Base-by-base conservation (phyloP, 768 basidiomycete genomes). In the Serpula lacrymans region DNA sequence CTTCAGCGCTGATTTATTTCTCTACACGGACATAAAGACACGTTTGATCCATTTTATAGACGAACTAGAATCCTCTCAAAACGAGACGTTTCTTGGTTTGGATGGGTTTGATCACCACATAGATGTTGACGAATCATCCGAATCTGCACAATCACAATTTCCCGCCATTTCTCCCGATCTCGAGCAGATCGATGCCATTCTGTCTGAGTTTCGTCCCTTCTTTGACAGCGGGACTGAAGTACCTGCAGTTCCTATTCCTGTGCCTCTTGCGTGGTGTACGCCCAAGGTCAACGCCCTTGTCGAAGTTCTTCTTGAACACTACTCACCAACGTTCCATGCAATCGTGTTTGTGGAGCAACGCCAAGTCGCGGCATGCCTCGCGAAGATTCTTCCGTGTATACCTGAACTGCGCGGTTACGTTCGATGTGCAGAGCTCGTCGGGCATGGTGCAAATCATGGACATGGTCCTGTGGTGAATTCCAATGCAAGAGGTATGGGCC, bases 261-360 rank as follows among this genome's bases (percentile, higher is more conserved):
- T 84, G 14, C 59, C 67, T 3, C 62, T 81, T n/a, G 62, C 69
- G 17, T 87, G 85, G 80, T 81, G 80, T 50, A 77, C 84, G 6
- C 86, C 84, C 3, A 90, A 93, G 59, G 60, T 94, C 32, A 67
- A 67, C 34, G 67, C 64, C 3, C 73, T 94, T 25, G 68, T 82
- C 12, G 74, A 80, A 14, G 63, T 84, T 34, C 70, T 94, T 18
- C 61, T 76, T 23, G 67, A 67, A 24, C 71, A 81, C 52, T 62
- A 75, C 36, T 72, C 72, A 10, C 51, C 58, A 2, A 60, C 71
- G 11, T 89, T 92, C 53, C 89, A 91, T 51, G 79, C 78, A 14
- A 93, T 94, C 46, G 71, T 94, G 31, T 95, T 95, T 57, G 89
- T 90, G 13, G 81, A 90, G 45, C 88, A 90, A 54, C 76, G 91